Percentiles rank a stretch among this genome's conserved stretches.
These are phyloP conservation scores for Claviceps sorghi DNA, from an alignment of 2,329 filamentous ascomycete species.

Conservation along the genomic window DNA sequence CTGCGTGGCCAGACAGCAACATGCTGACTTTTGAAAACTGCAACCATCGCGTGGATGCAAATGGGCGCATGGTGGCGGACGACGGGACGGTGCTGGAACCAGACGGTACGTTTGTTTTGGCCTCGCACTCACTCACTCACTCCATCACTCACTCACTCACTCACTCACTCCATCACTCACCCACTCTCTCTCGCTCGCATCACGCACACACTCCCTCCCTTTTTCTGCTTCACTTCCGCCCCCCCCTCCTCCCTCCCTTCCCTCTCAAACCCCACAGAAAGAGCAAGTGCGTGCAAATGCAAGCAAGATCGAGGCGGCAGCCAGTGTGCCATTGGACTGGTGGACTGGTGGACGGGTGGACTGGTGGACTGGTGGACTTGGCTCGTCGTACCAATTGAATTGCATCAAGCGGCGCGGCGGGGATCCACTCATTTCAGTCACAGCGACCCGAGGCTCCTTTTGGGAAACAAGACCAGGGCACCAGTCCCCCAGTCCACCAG, in stretches of 20 bases:
- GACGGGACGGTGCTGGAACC: slow-evolving; percentile 71
- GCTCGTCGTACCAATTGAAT: slow-evolving; percentile 2
- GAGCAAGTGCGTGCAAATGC: slow-evolving; percentile 1
- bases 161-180: too few species aligned
- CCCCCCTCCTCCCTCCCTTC: neutral
- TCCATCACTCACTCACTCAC: neutral
- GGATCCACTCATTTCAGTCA: slow-evolving; percentile 3
- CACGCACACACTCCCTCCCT: too few species aligned
- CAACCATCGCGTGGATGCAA: slow-evolving; percentile 46
- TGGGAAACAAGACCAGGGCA: slow-evolving; percentile 2
- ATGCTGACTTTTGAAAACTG: slow-evolving; percentile 76
- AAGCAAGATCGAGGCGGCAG: neutral
- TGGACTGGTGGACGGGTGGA: neutral
- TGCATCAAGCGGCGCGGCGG: slow-evolving; percentile 6
- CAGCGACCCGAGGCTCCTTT: neutral
- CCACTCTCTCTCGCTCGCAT: neutral
- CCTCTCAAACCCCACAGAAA: neutral
- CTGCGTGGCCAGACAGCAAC: slow-evolving; percentile 50
- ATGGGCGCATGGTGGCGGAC: slow-evolving; percentile 72
- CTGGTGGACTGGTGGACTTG: neutral
- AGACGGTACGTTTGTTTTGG: slow-evolving; percentile 53
- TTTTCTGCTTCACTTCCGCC: neutral
- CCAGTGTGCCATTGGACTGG: neutral
- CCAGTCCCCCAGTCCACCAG: too few species aligned
- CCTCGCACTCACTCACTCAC: neutral